phyloP scores from a whole-genome alignment of 1,284 basidiomycete species.

The Cryptococcus sp. region DNA sequence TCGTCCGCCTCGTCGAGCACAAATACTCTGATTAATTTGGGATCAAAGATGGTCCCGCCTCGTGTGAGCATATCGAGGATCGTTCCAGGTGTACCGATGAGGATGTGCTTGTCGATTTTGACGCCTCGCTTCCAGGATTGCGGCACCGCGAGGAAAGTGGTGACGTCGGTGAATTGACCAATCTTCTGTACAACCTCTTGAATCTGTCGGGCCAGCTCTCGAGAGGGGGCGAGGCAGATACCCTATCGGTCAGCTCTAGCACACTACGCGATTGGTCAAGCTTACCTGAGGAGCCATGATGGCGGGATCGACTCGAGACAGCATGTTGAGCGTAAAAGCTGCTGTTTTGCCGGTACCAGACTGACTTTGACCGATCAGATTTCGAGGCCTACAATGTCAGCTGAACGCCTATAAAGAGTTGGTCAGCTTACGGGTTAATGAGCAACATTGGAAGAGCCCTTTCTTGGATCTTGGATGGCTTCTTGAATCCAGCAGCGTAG shows the following conservation, averaged over 20 bases:
- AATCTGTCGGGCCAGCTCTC: constrained; percentile 95
- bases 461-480: constrained; percentile 99
- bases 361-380: constrained; percentile 99
- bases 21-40: constrained; percentile 79
- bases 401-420: not conserved
- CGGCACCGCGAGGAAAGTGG: constrained; percentile 92
- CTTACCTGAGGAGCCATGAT: constrained; percentile 75
- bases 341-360: constrained; percentile 99
- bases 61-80: constrained; percentile 71
- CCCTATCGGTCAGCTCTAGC: constrained; percentile 66
- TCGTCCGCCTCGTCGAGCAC: constrained; percentile 99
- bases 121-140: constrained; percentile 53
- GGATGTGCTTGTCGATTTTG: constrained; percentile 77
- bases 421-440: constrained; percentile 71
- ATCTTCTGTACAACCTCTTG: constrained; percentile 90
- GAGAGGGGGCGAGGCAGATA: constrained; percentile 86
- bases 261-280: constrained; percentile 1
- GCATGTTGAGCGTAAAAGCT: constrained; percentile 96
- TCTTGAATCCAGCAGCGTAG: constrained; percentile 92
- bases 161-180: constrained; percentile 90
- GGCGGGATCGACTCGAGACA: constrained; percentile 83
- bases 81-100: constrained; percentile 96
- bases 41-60: constrained; percentile 52
- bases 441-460: constrained; percentile 89
- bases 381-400: constrained; percentile 65